Base-by-base conservation (phyloP, 257 asterid species). In the Echium plantagineum region DNA sequence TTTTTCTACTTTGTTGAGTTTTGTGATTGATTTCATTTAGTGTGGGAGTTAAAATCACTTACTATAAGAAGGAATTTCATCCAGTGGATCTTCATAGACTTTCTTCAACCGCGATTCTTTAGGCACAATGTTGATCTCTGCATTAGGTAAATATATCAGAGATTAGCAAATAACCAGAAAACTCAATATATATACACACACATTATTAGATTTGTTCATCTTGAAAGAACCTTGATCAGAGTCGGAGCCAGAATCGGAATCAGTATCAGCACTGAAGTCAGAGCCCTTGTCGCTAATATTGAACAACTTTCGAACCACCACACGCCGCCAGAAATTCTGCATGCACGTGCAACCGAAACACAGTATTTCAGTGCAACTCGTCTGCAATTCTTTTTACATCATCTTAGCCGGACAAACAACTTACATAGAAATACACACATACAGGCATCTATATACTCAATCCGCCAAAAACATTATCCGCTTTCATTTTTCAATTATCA, bases 261-360 rank as follows among this genome's bases (percentile, higher is more conserved):
- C 84, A 4, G 86, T 67, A 51, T 86, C 97, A 32, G 96, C 97
- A 28, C 94, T 78, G 72, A 75, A 90, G 68, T 90, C 97, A 42
- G 85, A 72, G 35, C 80, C 77, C 61, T 64, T 74, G 16, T 73
- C 70, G 21, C 77, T 63, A 46, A 80, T 67, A 66, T 87, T 77
- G 62, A 86, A 85, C 96, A 77, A 81, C 76, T 90, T 90, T 7
- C 97, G 94, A 78, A 87, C 71, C 59, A 90, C 76, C 66, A 81
- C 67, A 55, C 94, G 93, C 69, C 88, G 84, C 96, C 96, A 81
- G 56, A 86, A 82, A 47, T 68, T 85, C 96, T 86, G 84, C 66
- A 76, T 80, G 87, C 93, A 85, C 63, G 94, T 63, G 89, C 94
- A 77, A 76, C 77, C 89, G 71, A 84, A 81, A 79, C 82, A 82